A percentile compares a stretch with the other conserved stretches of the same genome.
These are phyloP conservation scores for Cutaneotrichosporon spelunceum DNA, from an alignment of 1,284 basidiomycete genomes.

Conservation along the genomic window DNA sequence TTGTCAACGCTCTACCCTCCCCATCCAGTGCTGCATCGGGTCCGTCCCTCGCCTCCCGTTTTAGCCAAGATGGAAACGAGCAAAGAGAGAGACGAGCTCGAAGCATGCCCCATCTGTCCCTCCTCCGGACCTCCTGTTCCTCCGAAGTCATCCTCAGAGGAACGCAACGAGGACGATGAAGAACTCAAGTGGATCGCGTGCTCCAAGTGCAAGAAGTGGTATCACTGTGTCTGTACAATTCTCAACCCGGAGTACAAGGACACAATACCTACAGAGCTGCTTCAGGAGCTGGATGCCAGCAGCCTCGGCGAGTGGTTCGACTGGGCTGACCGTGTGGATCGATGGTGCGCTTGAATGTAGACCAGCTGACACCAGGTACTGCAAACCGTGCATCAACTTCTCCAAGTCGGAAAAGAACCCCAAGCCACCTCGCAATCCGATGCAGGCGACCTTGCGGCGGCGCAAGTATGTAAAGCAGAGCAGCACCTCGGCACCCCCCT, in stretches of 20 bases:
- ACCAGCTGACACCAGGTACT: slow-evolving; percentile 32
- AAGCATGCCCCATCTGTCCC: slow-evolving; percentile 29
- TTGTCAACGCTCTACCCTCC: neutral
- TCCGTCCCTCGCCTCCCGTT: neutral
- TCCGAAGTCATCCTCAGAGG: slow-evolving; percentile 3
- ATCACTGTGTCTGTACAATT: slow-evolving; percentile 44
- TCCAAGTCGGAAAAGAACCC: slow-evolving; percentile 31
- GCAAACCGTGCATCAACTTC: slow-evolving; percentile 31
- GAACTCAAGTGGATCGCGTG: slow-evolving; percentile 48
- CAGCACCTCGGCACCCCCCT: slow-evolving; percentile 6
- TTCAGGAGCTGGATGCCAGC: slow-evolving; percentile 25
- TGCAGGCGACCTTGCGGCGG: slow-evolving; percentile 31
- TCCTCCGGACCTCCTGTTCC: slow-evolving; percentile 21
- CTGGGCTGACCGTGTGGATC: slow-evolving; percentile 42
- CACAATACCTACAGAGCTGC: slow-evolving; percentile 33
- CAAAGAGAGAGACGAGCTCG: slow-evolving; percentile 21
- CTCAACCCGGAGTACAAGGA: slow-evolving; percentile 16
- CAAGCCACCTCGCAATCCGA: slow-evolving; percentile 31
- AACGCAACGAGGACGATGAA: slow-evolving; percentile 14
- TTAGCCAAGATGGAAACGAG: slow-evolving; percentile 3
- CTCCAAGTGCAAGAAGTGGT: slow-evolving; percentile 45
- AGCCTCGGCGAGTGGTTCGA: slow-evolving; percentile 36
- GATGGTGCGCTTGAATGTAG: slow-evolving; percentile 34
- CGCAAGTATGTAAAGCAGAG: slow-evolving; percentile 19
- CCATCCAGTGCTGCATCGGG: neutral